Evolutionary conservation across 768 basidiomycete species (phyloP), one percentile per base, ranked within the genome.

Genomic region (Naematelia encephala): DNA sequence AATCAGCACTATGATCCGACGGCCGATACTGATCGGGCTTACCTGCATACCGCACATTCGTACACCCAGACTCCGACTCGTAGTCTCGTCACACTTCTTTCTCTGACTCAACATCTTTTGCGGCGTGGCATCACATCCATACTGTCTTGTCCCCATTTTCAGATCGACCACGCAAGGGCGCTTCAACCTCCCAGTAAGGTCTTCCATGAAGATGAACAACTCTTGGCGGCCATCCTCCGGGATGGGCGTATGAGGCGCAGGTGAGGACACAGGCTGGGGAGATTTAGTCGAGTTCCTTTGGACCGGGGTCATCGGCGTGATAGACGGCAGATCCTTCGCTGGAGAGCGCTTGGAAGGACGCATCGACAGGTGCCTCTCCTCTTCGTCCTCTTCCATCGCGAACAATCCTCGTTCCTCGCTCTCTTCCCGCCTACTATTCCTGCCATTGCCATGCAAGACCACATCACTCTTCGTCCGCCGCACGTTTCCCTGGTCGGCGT

Each of bases 111-210:
- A 92, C 84, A 96, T 97, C 81, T 99, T 99, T 53, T 85, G 81
- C 0, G 86, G 79, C 8, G 87, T 88, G 23, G 96, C 96, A 67
- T 96, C 91, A 80, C 94, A 89, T 19, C 96, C 96, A 78, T 98
- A 97, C 79, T 99, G 96, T 29, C 96, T 82, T 27, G 93, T 97
- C n/a, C 96, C 96, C 96, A 98, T 98, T 81, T 99, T 99, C 68
- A 99, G 81, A 78, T 99, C 96, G 70, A 98, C 84, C 43, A 99
- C 94, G 71, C 96, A 99, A 8, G 96, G 90, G 51, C 83, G 84
- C 78, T 89, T 93, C 71, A 96, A 78, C 29, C 88, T 81, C 23
- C 96, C 96, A 1, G 96, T 99, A 49, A 99, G 80, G 72, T 99
- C 96, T 78, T 99, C 96, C 92, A 99, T 96, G 67, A 98, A 83